A percentile compares a stretch with the other conserved stretches of the same genome.
Evolutionary conservation across 2,329 filamentous ascomycete genomes (phyloP).

Genomic region (Arthrobotrys sinensis): DNA sequence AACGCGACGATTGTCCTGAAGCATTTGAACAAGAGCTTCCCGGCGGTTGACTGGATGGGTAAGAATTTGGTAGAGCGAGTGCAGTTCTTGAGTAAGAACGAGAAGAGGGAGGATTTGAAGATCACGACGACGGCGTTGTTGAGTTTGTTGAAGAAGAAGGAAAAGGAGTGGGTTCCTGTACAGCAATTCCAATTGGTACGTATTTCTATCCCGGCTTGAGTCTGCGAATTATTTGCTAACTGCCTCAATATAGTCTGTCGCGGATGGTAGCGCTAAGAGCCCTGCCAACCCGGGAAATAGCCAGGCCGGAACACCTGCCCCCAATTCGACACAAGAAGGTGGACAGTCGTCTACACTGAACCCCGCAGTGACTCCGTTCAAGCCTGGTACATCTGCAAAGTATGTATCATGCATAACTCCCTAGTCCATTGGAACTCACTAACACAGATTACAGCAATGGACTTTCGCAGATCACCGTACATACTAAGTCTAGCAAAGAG

Average conservation of each 20-base stretch:
- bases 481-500: constrained; percentile 63
- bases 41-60: constrained; percentile 90
- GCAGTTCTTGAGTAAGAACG: constrained; percentile 63
- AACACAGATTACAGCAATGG: constrained; percentile 25
- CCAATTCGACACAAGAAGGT: constrained; percentile 43
- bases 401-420: constrained; percentile 31
- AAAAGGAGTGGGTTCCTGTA: constrained; percentile 64
- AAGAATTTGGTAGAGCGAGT: constrained; percentile 66
- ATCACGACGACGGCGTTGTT: constrained; percentile 64
- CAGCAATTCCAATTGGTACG: constrained; percentile 64
- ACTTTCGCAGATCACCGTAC: constrained; percentile 60
- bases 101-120: constrained; percentile 65
- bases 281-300: constrained; percentile 39
- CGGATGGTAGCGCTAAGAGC: constrained; percentile 58
- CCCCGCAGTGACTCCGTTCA: constrained; percentile 36
- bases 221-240: constrained; percentile 30
- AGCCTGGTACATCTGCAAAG: constrained; percentile 49
- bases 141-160: constrained; percentile 64
- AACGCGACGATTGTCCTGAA: constrained; percentile 94
- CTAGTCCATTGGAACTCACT: constrained; percentile 12
- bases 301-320: constrained; percentile 56
- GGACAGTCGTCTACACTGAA: constrained; percentile 18
- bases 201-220: constrained; percentile 3
- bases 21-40: constrained; percentile 84
- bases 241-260: constrained; percentile 41